Evolutionary conservation across 805 yeast genomes (phyloP).

Genomic region (Zygotorulaspora florentina): DNA sequence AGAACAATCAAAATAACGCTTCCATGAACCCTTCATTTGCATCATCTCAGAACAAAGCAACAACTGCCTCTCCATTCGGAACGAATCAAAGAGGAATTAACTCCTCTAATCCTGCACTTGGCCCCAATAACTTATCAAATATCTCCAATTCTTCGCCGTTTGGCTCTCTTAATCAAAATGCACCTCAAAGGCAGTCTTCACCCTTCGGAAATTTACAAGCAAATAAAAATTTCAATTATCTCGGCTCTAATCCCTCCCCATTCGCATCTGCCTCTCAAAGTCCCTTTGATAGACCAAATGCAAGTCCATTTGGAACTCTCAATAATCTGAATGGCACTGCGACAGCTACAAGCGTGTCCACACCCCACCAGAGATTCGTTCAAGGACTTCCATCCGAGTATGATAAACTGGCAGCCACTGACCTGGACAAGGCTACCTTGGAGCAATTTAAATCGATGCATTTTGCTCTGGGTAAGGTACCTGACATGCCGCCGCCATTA

Average conservation of each 20-base stretch:
- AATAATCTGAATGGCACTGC: not conserved
- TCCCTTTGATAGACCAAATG: not conserved
- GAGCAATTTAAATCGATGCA: constrained; percentile 44
- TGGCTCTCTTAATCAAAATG: not conserved
- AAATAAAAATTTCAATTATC: not conserved
- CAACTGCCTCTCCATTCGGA: not conserved
- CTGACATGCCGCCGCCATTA: constrained; percentile 69
- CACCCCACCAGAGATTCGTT: constrained; percentile 19
- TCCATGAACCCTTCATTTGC: constrained; percentile 11
- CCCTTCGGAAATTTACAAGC: constrained; percentile 1
- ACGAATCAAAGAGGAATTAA: not conserved
- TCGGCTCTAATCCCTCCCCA: not conserved
- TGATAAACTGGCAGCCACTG: constrained; percentile 30
- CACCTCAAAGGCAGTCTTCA: not conserved
- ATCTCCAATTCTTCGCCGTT: not conserved
- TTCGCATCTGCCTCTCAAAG: not conserved
- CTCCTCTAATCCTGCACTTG: not conserved
- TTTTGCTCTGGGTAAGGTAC: constrained; percentile 61
- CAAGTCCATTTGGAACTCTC: not conserved
- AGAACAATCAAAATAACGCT: not conserved
- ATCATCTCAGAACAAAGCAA: constrained; percentile 4
- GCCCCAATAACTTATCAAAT: not conserved
- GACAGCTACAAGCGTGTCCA: constrained; percentile 1
- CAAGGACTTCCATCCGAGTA: constrained; percentile 37
- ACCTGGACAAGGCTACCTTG: constrained; percentile 42